Conservation (phyloP, 2,329 filamentous ascomycete species). For the Dothidotthia symphoricarpi region DNA sequence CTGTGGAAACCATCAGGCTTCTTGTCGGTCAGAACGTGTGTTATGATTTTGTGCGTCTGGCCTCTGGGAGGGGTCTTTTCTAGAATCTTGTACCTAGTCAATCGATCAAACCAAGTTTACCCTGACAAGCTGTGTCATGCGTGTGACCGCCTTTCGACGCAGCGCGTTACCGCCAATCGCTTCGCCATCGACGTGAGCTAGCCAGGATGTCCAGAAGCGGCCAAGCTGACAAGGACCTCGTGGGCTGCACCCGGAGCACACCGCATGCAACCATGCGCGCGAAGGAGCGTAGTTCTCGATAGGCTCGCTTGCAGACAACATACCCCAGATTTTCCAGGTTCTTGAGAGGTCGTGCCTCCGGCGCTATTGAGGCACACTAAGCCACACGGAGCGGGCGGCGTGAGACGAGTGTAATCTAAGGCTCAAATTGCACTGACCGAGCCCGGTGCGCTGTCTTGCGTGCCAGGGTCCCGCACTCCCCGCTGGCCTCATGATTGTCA, state of each 20-base stretch:
- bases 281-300: slow-evolving; percentile 14
- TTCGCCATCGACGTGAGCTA: not conserved
- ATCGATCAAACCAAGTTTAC: slow-evolving; percentile 8
- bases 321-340: slow-evolving; percentile 37
- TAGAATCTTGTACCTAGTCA: slow-evolving; percentile 21
- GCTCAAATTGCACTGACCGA: slow-evolving; percentile 15
- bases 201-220: slow-evolving; percentile 14
- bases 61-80: slow-evolving; percentile 58
- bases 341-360: slow-evolving; percentile 20
- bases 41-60: slow-evolving; percentile 80
- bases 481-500: slow-evolving; percentile 18
- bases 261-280: slow-evolving; percentile 9
- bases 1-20: slow-evolving; percentile 74
- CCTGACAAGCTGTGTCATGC: too few species aligned
- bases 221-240: slow-evolving; percentile 14
- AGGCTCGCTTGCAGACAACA: slow-evolving; percentile 21
- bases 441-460: not conserved
- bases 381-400: slow-evolving; percentile 10
- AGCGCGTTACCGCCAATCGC: not conserved
- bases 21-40: slow-evolving; percentile 84
- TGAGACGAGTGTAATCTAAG: slow-evolving; percentile 27
- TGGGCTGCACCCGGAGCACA: slow-evolving; percentile 11
- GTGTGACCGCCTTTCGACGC: too few species aligned
- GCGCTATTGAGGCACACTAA: slow-evolving; percentile 19
- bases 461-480: slow-evolving; percentile 7